Evolutionary conservation across 2,329 filamentous ascomycete genomes (phyloP), one percentile per base, ranked within the genome.

Genomic region (Colletotrichum aenigma): DNA sequence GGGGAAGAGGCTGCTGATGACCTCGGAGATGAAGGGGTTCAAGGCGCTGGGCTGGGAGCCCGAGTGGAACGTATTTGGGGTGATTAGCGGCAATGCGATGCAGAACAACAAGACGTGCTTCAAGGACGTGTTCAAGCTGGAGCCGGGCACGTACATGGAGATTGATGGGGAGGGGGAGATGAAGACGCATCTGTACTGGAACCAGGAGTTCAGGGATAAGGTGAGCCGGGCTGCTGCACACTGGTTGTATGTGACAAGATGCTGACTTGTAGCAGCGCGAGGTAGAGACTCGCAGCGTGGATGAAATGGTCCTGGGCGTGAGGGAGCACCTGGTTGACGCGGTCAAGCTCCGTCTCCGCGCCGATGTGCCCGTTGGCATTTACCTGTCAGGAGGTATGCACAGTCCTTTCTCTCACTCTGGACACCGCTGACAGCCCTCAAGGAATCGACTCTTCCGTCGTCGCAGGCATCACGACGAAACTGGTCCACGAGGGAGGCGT

Each of bases 321-420:
- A 84, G 89, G 7, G 81, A 89, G 60, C 84, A 84, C 4, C 78
- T 92, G 15, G 79, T 91, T 2, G 89, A 92, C 36, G 85, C 90
- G 0, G 83, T 92, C 13, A 85, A 85, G n/a, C 77, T 90, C 21
- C 87, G 90, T 7, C 82, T 92, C 12, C 85, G 87, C 18, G 90
- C 90, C 2, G 91, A 92, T 79, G 91, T 92, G 0, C 89, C 89
- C 1, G 84, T 92, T 4, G 91, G 89, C 3, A 83, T 92, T 67
- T 92, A 90, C 72, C 82, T 92, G 0, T 89, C 86, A 26, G 90
- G 91, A 6, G 91, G 91, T 3, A 86, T 91, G 60, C 89, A 91
- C 12, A 2, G 12, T 9, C 18, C 28, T 7, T 12, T 9, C 6
- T 6, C 16, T 18, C n/a, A 16, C 12, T 34, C 8, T 3, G 18